A percentile compares a stretch with the other conserved stretches of the same genome.
Evolutionary conservation across 495 filamentous ascomycete species (phyloP).

Genomic region (Lasiosphaeriaceae sp.): DNA sequence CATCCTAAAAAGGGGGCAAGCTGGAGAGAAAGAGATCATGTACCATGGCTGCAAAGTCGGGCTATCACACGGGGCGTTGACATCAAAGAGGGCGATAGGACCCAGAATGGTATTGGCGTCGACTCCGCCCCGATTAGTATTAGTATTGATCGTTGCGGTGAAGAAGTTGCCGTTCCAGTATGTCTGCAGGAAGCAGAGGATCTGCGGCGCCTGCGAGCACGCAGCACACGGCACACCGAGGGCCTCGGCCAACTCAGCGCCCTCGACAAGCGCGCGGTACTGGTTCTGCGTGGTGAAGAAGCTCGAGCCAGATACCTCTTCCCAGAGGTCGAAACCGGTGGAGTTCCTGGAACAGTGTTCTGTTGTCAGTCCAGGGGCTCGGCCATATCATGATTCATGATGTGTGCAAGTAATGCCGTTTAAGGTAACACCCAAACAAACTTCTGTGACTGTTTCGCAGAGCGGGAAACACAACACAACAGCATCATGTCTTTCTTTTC

Average conservation of each 20-base stretch:
- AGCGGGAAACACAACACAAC: neutral
- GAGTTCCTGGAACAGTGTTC: constrained; percentile 36
- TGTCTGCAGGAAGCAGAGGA: constrained; percentile 56
- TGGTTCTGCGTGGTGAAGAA: constrained; percentile 49
- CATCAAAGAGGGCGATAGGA: constrained; percentile 58
- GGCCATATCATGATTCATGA: no score
- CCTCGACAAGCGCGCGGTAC: constrained; percentile 54
- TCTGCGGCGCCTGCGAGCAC: constrained; percentile 51
- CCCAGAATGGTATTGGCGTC: constrained; percentile 60
- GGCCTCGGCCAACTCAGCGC: constrained; percentile 46
- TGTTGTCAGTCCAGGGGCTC: no score
- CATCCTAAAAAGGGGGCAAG: neutral
- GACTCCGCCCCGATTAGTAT: constrained; percentile 47
- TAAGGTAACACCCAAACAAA: no score
- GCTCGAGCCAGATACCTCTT: constrained; percentile 57
- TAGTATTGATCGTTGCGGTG: constrained; percentile 48
- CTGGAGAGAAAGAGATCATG: neutral
- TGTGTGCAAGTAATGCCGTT: no score
- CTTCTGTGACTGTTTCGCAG: no score
- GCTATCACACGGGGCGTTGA: constrained; percentile 48
- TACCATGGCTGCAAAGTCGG: constrained; percentile 55
- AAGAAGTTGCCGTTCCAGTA: constrained; percentile 61
- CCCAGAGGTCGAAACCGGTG: constrained; percentile 66
- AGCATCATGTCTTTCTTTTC: neutral
- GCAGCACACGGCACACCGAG: constrained; percentile 34